phyloP scores from a whole-genome alignment of 78 protist genomes.

The Blattamonas nauphoetae region DNA sequence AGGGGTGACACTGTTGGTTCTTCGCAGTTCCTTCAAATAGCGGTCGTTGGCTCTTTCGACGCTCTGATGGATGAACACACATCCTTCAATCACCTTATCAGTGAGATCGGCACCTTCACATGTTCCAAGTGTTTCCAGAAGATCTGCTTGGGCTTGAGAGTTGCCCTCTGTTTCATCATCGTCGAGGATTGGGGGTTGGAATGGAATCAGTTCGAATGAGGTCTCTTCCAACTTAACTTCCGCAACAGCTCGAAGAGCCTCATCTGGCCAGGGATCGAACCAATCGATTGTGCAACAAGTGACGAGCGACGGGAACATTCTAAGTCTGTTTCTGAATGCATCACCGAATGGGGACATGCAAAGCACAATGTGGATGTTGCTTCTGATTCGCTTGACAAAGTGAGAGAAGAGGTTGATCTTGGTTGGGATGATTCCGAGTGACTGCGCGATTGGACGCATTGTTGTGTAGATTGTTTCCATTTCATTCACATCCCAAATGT shows the following conservation, averaged over 20 bases:
- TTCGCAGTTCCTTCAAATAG: slow-evolving; percentile 27
- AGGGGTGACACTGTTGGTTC: slow-evolving; percentile 60
- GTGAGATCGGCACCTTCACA: neutral
- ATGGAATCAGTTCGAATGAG: neutral
- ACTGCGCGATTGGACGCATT: slow-evolving; percentile 37
- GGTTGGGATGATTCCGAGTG: slow-evolving; percentile 34
- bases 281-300: slow-evolving; percentile 71
- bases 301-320: slow-evolving; percentile 73
- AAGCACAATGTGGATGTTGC: slow-evolving; percentile 60
- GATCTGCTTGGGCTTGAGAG: neutral
- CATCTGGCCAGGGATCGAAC: slow-evolving; percentile 79
- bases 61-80: slow-evolving; percentile 53
- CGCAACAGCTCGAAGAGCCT: slow-evolving; percentile 75
- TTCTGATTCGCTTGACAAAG: slow-evolving; percentile 44
- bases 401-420: slow-evolving; percentile 27
- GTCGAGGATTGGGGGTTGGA: neutral
- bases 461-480: slow-evolving; percentile 37
- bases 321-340: slow-evolving; percentile 61
- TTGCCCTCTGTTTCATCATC: neutral
- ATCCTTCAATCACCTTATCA: slow-evolving; percentile 29
- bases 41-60: slow-evolving; percentile 23
- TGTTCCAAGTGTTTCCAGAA: too few species aligned
- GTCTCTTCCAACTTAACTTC: neutral
- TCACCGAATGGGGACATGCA: slow-evolving; percentile 72
- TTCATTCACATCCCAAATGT: slow-evolving; percentile 48